These are phyloP conservation scores for Gillenia trifoliata DNA, from an alignment of 306 rosid genomes.

Conservation along the genomic window DNA sequence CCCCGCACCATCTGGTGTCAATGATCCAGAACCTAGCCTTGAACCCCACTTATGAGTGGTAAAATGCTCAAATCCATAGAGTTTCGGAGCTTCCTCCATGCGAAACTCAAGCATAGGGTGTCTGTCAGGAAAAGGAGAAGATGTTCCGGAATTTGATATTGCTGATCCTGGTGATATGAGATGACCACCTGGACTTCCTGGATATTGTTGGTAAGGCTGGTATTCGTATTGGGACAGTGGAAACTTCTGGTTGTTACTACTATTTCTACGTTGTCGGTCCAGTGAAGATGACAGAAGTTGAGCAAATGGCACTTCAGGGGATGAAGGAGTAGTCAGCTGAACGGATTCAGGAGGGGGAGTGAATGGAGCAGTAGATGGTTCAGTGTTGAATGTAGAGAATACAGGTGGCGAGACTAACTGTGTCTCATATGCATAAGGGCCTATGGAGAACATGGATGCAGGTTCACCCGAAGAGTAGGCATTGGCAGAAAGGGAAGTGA, in stretches of 20 bases:
- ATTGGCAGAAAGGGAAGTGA: conserved; percentile 62
- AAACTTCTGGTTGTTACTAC: conserved; percentile 62
- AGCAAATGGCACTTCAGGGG: conserved; percentile 99
- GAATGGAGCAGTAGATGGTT: conserved; percentile 88
- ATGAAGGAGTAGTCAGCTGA: conserved; percentile 90
- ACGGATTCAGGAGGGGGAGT: conserved; percentile 97
- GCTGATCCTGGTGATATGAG: conserved; percentile 95
- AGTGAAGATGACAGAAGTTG: conserved; percentile 81
- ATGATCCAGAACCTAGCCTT: conserved; percentile 81
- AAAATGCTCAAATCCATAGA: conserved; percentile 75
- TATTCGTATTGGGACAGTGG: conserved; percentile 63
- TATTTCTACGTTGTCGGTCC: conserved; percentile 55
- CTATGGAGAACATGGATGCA: conserved; percentile 71
- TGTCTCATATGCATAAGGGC: conserved; percentile 96
- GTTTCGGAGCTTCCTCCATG: conserved; percentile 69
- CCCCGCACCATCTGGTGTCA: conserved; percentile 80
- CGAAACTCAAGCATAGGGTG: conserved; percentile 63
- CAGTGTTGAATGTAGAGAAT: conserved; percentile 83
- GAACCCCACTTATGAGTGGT: conserved; percentile 75
- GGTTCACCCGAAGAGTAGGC: conserved; percentile 74
- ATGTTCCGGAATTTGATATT: conserved; percentile 86
- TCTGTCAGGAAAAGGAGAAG: conserved; percentile 83
- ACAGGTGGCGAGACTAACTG: conserved; percentile 97
- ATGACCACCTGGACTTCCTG: conserved; percentile 87
- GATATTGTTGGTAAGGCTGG: conserved; percentile 84